A percentile compares a stretch with the other conserved stretches of the same genome.
Evolutionary conservation across 2,329 filamentous ascomycete genomes (phyloP).

Genomic region (Colletotrichum sp.): DNA sequence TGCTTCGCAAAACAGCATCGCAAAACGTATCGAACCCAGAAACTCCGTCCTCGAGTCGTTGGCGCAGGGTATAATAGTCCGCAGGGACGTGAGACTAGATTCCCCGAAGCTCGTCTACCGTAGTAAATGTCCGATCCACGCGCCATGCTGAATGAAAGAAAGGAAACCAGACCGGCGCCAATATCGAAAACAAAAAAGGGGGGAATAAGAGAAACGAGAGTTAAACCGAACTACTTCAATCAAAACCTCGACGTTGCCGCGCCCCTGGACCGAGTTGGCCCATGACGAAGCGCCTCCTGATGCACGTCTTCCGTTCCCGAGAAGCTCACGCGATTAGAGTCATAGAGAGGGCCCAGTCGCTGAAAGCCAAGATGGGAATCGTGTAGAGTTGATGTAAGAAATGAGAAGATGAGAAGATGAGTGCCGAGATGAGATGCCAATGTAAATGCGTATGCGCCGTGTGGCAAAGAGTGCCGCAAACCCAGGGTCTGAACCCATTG

Average conservation of each 20-base stretch:
- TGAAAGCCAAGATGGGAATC: not conserved
- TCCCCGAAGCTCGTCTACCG: conserved; percentile 9
- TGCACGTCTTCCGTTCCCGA: not conserved
- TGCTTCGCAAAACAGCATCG: conserved; percentile 12
- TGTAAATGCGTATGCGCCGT: conserved; percentile 17
- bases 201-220: not conserved
- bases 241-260: not conserved
- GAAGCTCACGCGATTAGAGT: not conserved
- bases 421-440: not conserved
- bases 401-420: not conserved
- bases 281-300: not conserved
- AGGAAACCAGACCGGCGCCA: conserved; percentile 2
- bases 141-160: conserved; percentile 22
- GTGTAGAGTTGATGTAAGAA: not conserved
- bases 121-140: conserved; percentile 20
- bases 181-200: not conserved
- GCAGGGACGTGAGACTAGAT: conserved; percentile 7
- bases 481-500: not conserved
- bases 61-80: conserved; percentile 14
- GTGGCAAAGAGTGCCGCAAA: not conserved
- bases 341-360: not conserved
- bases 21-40: conserved; percentile 13
- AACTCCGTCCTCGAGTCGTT: conserved; percentile 14
- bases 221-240: not conserved
- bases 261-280: not conserved